A percentile compares a stretch with the other conserved stretches of the same genome.
phyloP scores from a whole-genome alignment of 305 asterid genomes.

The Solanum hybrid region DNA sequence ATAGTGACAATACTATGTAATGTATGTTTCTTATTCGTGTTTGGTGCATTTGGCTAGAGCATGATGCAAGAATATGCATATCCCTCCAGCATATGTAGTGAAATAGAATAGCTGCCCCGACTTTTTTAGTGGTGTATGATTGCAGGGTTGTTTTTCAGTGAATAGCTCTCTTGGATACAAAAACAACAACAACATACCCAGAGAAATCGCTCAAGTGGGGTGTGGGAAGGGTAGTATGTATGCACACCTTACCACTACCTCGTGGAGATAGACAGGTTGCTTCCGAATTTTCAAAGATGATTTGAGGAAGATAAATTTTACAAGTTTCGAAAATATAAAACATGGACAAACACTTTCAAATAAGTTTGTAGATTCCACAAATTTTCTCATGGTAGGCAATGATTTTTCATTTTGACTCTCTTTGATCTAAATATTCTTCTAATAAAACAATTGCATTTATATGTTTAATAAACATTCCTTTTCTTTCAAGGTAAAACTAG shows the following conservation, averaged over 20 bases:
- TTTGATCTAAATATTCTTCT: background rate
- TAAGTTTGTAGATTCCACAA: background rate
- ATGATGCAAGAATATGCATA: background rate
- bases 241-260: background rate
- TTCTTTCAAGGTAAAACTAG: background rate
- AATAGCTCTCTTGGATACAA: background rate
- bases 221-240: background rate
- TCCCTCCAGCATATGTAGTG: background rate
- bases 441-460: background rate
- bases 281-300: background rate
- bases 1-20: background rate
- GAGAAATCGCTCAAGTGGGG: background rate
- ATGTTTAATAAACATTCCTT: background rate
- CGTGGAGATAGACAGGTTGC: background rate
- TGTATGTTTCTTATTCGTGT: background rate
- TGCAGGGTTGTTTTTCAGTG: background rate
- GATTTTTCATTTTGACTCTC: background rate
- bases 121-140: background rate
- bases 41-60: conserved; percentile 1
- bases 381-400: background rate
- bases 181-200: background rate
- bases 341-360: background rate
- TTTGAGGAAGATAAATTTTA: background rate
- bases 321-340: background rate
- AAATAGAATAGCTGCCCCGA: background rate